These are phyloP conservation scores for Colletotrichum acutatum DNA, from an alignment of 2,329 filamentous ascomycete genomes.

Conservation along the genomic window DNA sequence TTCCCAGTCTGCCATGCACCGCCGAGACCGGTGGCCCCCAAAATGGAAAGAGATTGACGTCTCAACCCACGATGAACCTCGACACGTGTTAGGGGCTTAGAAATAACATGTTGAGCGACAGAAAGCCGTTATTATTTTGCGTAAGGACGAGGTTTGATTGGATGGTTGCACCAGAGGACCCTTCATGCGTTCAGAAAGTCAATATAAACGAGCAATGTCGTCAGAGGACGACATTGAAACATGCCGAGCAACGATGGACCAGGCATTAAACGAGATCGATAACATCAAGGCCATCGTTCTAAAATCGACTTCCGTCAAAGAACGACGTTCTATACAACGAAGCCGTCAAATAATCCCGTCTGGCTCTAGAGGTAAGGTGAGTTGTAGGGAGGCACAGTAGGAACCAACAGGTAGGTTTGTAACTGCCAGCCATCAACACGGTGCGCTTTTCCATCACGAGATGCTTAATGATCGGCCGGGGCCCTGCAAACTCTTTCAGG, in stretches of 20 bases:
- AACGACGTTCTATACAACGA: neutral
- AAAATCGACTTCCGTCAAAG: neutral
- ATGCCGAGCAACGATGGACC: neutral
- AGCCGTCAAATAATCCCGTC: neutral
- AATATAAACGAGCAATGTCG: neutral
- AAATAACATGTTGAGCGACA: neutral
- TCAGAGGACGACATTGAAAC: neutral
- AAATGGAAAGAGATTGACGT: conserved; percentile 26
- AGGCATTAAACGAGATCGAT: neutral
- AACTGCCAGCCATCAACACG: conserved; percentile 5
- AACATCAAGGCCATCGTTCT: neutral
- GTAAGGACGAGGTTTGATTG: neutral
- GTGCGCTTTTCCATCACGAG: neutral
- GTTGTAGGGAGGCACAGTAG: neutral
- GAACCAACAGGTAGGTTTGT: neutral
- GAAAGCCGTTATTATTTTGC: neutral
- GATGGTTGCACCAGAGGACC: neutral
- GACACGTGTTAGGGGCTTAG: conserved; percentile 19
- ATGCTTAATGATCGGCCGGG: conserved; percentile 15
- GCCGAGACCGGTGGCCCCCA: conserved; percentile 15
- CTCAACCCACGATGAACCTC: neutral
- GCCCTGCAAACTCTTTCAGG: conserved; percentile 6
- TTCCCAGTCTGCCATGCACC: conserved; percentile 14
- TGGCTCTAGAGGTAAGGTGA: neutral
- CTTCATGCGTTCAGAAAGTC: neutral